These are phyloP conservation scores for Cryptococcus sp. DNA, from an alignment of 1,284 basidiomycete species.

Conservation along the genomic window DNA sequence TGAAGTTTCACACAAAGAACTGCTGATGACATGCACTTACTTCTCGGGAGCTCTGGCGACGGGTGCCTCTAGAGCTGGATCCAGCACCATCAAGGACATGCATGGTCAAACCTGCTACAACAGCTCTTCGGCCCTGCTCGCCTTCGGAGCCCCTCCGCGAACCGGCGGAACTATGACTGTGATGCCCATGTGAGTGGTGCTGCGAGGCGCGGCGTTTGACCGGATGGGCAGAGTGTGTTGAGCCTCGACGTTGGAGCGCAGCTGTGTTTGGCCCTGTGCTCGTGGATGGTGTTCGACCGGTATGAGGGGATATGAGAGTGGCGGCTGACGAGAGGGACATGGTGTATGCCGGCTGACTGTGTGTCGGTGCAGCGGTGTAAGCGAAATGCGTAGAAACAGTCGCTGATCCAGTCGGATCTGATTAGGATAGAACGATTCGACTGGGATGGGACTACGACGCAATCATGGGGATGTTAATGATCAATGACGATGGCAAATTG, in stretches of 20 bases:
- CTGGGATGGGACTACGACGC: too few relatives aligned
- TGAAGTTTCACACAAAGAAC: slow-evolving; percentile 4
- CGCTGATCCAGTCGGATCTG: too few relatives aligned
- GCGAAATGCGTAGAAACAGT: too few relatives aligned
- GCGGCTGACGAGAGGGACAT: slow-evolving; percentile 45
- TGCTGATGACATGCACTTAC: slow-evolving; percentile 14
- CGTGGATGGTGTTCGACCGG: slow-evolving; percentile 12
- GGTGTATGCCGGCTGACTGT: slow-evolving; percentile 3
- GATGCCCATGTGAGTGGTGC: slow-evolving; percentile 12
- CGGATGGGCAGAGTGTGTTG: slow-evolving; percentile 14
- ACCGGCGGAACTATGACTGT: slow-evolving; percentile 11
- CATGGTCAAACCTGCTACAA: slow-evolving; percentile 46
- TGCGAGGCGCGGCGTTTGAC: slow-evolving; percentile 8
- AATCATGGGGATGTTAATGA: too few relatives aligned
- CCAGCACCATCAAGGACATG: slow-evolving; percentile 32
- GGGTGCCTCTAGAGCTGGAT: slow-evolving; percentile 9
- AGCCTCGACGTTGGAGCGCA: slow-evolving; percentile 9
- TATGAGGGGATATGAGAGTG: slow-evolving; percentile 43
- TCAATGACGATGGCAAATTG: too few relatives aligned
- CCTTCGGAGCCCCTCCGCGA: slow-evolving; percentile 34
- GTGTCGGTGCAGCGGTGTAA: neutral
- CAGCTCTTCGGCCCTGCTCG: slow-evolving; percentile 41
- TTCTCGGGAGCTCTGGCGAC: slow-evolving; percentile 30
- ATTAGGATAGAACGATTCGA: too few relatives aligned
- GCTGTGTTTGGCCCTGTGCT: slow-evolving; percentile 2